Base-by-base conservation (phyloP, 192 early-diverging fungal species). In the Mortierella antarctica region DNA sequence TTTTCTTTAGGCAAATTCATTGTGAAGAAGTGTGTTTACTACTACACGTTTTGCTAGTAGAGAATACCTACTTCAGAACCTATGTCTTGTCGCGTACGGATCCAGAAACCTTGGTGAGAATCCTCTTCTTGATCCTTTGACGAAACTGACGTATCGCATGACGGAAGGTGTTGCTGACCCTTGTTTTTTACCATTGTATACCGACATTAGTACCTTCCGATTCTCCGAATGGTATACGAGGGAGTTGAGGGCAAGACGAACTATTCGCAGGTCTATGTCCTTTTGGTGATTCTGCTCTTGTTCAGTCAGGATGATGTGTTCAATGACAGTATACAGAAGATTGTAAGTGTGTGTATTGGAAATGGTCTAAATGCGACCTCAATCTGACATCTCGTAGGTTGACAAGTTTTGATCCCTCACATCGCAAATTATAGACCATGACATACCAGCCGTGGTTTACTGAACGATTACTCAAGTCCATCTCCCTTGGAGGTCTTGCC, bases 81-180 rank as follows among this genome's bases (percentile, higher is more conserved):
- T 94, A 93, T 73, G 86, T 94, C 5, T 65, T 94, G 17, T 94
- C 93, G 4, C 76, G 91, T 15, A 91, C 90, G 0, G 93, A 94
- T 67, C 93, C 92, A 7, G 93, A 94, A 65, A 90, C 88, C n/a
- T 75, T 94, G 74, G 90, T 93, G 83, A 73, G 76, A 31, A 31
- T 31, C 3, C 3, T 31, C 31, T 31, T 31, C 3, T 31, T 17
- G 9, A 17, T 23, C n/a, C 40, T 57, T 49, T 39, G 15, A 45
- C 52, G 42, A 14, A 18, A 15, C 23, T 41, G 31, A 31, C 31
- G 18, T 12, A 31, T 1, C 14, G 59, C n/a, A 49, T 31, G 31
- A 31, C 31, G 31, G 31, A 31, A 31, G 31, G 31, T 3, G 31
- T 31, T 31, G 31, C 31, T 31, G 31, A 17, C 50, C 12, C 9